Evolutionary conservation across 768 basidiomycete species (phyloP).

Genomic region (Leccinum obscurum): DNA sequence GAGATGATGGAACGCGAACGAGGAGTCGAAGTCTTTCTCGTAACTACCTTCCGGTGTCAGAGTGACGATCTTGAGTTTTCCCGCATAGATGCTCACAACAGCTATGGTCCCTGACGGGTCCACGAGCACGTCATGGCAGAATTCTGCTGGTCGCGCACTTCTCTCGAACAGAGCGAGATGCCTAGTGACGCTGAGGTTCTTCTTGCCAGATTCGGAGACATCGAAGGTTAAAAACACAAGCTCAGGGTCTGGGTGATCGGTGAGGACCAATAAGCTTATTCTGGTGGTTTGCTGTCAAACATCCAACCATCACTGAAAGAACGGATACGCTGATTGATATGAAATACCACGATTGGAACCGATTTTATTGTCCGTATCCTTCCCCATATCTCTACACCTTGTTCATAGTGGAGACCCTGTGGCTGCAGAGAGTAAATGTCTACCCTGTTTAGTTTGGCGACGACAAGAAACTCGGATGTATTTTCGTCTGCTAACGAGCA

Average conservation of each 20-base stretch:
- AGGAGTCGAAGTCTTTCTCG: constrained; percentile 58
- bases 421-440: constrained; percentile 67
- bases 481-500: constrained; percentile 54
- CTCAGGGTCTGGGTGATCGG: constrained; percentile 76
- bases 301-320: constrained; percentile 10
- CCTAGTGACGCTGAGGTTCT: constrained; percentile 40
- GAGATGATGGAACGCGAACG: constrained; percentile 43
- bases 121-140: constrained; percentile 68
- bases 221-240: constrained; percentile 62
- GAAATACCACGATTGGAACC: constrained; percentile 52
- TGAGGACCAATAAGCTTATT: constrained; percentile 58
- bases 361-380: constrained; percentile 56
- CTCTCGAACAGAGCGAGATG: constrained; percentile 57
- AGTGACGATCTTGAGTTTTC: constrained; percentile 65
- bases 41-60: constrained; percentile 54
- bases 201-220: constrained; percentile 34
- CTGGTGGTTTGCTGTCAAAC: constrained; percentile 33
- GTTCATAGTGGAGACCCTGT: constrained; percentile 61
- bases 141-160: constrained; percentile 63
- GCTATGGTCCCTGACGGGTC: constrained; percentile 61
- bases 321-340: background rate
- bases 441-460: constrained; percentile 65
- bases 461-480: constrained; percentile 61
- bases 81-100: constrained; percentile 64
- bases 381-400: constrained; percentile 68